phyloP scores from a whole-genome alignment of 2,329 filamentous ascomycete species.

The Capronia coronata region DNA sequence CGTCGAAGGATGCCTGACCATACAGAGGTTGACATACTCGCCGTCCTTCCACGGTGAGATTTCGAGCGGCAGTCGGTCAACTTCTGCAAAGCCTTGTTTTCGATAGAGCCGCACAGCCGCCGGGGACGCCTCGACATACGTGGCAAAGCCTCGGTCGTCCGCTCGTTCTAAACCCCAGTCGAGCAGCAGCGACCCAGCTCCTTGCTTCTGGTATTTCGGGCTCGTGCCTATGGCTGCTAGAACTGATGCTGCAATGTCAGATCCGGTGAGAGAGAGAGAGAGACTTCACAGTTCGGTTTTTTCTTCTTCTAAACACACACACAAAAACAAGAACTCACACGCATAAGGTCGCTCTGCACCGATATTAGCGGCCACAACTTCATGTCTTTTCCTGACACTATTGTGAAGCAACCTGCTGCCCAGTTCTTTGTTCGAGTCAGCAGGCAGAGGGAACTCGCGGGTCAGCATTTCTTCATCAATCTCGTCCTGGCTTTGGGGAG shows the following conservation, averaged over 20 bases:
- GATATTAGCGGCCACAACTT: conserved; percentile 17
- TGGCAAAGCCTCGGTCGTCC: conserved; percentile 18
- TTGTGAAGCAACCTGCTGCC: conserved; percentile 18
- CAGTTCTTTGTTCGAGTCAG: conserved; percentile 21
- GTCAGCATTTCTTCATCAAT: conserved; percentile 18
- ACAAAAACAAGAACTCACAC: conserved; percentile 12
- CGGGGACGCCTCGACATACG: conserved; percentile 20
- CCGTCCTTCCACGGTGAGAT: conserved; percentile 15
- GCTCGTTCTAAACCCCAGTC: conserved; percentile 22
- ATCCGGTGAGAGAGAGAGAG: not conserved
- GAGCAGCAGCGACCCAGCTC: conserved; percentile 19
- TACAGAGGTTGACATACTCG: conserved; percentile 19
- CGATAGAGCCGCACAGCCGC: conserved; percentile 14
- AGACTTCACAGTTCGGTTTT: too few relatives aligned
- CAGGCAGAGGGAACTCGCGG: conserved; percentile 16
- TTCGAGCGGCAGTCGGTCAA: conserved; percentile 16
- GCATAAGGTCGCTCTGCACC: conserved; percentile 15
- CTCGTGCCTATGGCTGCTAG: conserved; percentile 21
- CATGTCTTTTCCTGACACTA: conserved; percentile 20
- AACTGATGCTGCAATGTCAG: conserved; percentile 2
- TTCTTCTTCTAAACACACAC: too few relatives aligned
- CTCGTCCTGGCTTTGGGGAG: conserved; percentile 15
- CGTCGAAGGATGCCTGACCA: conserved; percentile 8
- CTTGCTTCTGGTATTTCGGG: conserved; percentile 20
- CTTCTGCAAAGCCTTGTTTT: conserved; percentile 19